Evolutionary conservation across 768 basidiomycete genomes (phyloP), one percentile per base, ranked within the genome.

Genomic region (Amanita polypyramis): DNA sequence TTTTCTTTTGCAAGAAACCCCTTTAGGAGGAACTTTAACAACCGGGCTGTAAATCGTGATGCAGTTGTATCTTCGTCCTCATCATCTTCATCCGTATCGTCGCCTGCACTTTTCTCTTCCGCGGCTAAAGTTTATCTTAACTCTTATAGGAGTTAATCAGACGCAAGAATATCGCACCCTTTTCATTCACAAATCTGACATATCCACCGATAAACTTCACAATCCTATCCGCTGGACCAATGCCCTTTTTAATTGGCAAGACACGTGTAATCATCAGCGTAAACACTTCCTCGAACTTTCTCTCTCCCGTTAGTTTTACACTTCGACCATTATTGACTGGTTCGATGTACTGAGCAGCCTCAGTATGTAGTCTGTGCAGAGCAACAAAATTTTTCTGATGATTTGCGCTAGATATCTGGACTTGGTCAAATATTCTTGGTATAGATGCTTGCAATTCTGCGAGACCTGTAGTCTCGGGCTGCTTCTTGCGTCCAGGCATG

Each of bases 1-100:
- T 94, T 97, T 66, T 95, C 90, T 61, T 92, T 95, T 3, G 91
- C 82, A 14, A 69, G 56, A 62, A 91, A 90, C 2, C 91, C 93
- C 50, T 74, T 73, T 51, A 92, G 66, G 23, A 95, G 72, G 58
- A 80, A 80, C 19, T 68, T 69, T 30, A 92, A 69, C 9, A 91
- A 66, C 45, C 70, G 69, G 6, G 72, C 70, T 1, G 82, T 74
- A 57, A 93, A 85, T 35, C 89, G 76, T 2, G 82, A 72, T 0
- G 79, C 74, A 1, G 79, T 69, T 0, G 81, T 80, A 3, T 85
- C 81, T 5, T 79, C 77, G 20, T 78, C 78, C 1, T 72, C 66
- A 23, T 73, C 68, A 5, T 65, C 44, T 15, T 45, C 66, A 8
- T 64, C 63, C 17, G 65, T 59, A 7, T 75, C 73, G 12, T 73